Base-by-base conservation (phyloP, 768 basidiomycete species). In the Hemileccinum rubropunctum region DNA sequence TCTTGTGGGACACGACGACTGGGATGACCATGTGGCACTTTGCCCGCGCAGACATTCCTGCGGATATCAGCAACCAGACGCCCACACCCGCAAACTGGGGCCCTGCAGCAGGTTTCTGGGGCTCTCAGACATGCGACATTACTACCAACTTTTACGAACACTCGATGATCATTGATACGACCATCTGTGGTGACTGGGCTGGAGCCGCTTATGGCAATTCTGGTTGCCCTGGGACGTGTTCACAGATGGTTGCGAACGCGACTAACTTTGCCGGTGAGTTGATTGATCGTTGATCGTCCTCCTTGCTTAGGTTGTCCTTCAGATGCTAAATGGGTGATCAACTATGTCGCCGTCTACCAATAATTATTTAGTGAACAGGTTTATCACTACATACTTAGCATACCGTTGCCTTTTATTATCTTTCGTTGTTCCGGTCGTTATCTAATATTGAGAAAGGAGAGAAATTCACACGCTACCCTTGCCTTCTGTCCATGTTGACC, bases 1-100 rank as follows among this genome's bases (percentile, higher is more conserved):
- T 82, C 52, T 58, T 76, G n/a, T 83, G 82, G 78, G 74, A 81
- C 41, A 50, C 51, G 36, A 8, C 38, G 4, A 33, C 61, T 1
- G 82, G 80, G 15, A 81, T 84, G 63, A 75, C 69, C 47, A 66
- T 81, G 17, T 84, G 80, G 79, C 74, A 73, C 54, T 84, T 84
- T 67, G 37, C 76, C 7, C 73, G 83, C 18, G 53, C 57, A n/a
- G 62, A 71, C 10, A 77, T 84, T 27, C 83, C 83, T 9, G 54
- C 51, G 4, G 81, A 84, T 60, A 78, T 84, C 61, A 67, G 65
- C 6, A 62, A 61, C 17, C 60, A 71, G 48, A 58, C 59, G 4
- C 83, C 81, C 3, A 64, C 76, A 39, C 82, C 82, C 2, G 54
- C 64, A 27, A 64, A 55, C 17, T 84, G 83, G 84, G 75, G 76